Evolutionary conservation across 2,329 filamentous ascomycete genomes (phyloP).

Genomic region (Cladophialophora carrionii): DNA sequence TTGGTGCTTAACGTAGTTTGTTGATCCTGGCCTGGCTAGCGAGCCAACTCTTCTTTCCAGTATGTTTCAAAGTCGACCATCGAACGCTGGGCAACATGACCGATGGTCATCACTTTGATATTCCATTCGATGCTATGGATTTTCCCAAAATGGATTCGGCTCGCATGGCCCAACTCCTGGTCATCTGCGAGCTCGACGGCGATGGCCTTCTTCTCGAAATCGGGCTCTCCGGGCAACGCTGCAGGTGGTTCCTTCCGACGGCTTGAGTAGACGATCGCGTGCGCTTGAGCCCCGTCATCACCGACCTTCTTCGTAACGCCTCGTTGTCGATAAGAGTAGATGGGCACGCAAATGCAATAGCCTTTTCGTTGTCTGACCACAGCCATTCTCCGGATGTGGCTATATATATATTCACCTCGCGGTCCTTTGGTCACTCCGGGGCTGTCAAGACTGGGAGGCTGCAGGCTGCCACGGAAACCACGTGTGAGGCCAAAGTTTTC

Average conservation of each 20-base stretch:
- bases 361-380: conserved; percentile 18
- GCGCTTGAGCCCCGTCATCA: background rate
- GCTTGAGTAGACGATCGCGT: background rate
- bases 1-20: background rate
- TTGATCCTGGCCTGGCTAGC: background rate
- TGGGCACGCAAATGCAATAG: conserved; percentile 22
- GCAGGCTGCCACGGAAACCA: too few relatives aligned
- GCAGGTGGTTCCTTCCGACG: background rate
- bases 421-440: background rate
- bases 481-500: background rate
- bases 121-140: conserved; percentile 50
- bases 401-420: conserved; percentile 14
- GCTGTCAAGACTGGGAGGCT: background rate
- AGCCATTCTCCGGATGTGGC: conserved; percentile 12
- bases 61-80: conserved; percentile 12
- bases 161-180: conserved; percentile 42
- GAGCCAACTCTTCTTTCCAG: background rate
- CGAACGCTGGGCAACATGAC: conserved; percentile 31
- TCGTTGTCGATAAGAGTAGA: conserved; percentile 12
- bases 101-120: conserved; percentile 48
- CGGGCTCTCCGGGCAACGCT: conserved; percentile 10
- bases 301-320: background rate
- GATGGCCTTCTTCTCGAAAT: conserved; percentile 44
- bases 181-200: conserved; percentile 40
- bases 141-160: conserved; percentile 50